Evolutionary conservation across 1,284 basidiomycete species (phyloP), one percentile per base, ranked within the genome.

Genomic region (Agroathelia rolfsii): DNA sequence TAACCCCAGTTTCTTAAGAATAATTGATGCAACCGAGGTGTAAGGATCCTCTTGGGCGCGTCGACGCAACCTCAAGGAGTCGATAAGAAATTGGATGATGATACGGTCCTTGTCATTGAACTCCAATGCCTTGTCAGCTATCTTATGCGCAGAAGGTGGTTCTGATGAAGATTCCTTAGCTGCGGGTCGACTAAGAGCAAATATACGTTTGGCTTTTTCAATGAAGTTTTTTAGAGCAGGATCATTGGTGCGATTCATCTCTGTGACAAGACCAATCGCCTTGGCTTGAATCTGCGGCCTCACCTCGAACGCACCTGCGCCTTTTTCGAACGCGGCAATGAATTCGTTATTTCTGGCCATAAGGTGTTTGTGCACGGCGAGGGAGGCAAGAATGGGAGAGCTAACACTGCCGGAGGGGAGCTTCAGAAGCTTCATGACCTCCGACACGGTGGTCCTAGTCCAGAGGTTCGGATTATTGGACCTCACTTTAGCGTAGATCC

Each of bases 281-380:
- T 67, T 46, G 2, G 85, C 59, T 24, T 88, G 73, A 0, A 59
- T 57, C 18, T 59, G 53, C 1, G 85, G 82, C 3, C 90, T 76
- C 23, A 93, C 71, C 22, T 66, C 51, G 58, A 93, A 90, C 0
- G 49, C 58, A 31, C 78, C 74, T 3, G 61, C 64, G 9, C 58
- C 46, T 25, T 73, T n/a, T n/a, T n/a, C n/a, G n/a, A n/a, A 56
- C 19, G 59, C 52, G 0, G 78, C 73, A 13, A 83, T 50, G 44
- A 86, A 97, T 29, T 78, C 58, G 12, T 69, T 48, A 1, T 75
- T 52, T 9, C 71, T 59, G 6, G 61, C 53, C 74, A 94, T 82
- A 41, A 96, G 58, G 39, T 78, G 68, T 36, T 69, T 68, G 55
- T 95, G 89, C 0, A 80, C 65, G 0, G 82, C 86, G 40, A 85